A percentile compares a stretch with the other conserved stretches of the same genome.
Evolutionary conservation across 345 rosid species (phyloP).

Genomic region (Eucalyptus pauciflora): DNA sequence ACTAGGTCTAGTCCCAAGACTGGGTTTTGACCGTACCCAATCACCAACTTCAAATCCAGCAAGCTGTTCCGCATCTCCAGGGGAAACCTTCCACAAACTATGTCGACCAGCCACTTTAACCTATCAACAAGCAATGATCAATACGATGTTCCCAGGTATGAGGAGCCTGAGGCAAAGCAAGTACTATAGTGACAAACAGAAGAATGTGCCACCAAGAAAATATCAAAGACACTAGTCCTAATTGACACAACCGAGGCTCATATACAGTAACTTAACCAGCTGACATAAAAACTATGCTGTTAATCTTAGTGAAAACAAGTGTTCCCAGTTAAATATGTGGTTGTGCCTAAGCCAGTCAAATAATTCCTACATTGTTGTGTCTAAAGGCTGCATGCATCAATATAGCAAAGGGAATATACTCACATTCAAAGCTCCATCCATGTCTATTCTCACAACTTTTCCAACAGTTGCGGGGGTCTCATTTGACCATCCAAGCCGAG

Average conservation of each 20-base stretch:
- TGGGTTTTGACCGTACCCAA: conserved; percentile 93
- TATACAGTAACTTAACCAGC: neutral
- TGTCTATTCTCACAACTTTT: conserved; percentile 73
- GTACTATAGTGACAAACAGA: neutral
- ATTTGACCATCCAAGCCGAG: conserved; percentile 95
- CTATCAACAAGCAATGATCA: conserved; percentile 13
- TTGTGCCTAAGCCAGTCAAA: neutral
- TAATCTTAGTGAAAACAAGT: neutral
- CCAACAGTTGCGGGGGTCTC: conserved; percentile 95
- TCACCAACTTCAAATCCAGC: conserved; percentile 98
- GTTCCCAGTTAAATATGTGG: neutral
- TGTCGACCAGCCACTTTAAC: conserved; percentile 73
- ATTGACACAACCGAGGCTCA: neutral
- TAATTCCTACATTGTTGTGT: neutral
- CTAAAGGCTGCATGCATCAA: neutral
- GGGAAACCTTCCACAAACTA: conserved; percentile 83
- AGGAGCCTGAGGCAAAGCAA: neutral
- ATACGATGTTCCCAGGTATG: neutral
- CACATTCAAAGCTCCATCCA: conserved; percentile 97
- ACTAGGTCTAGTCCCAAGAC: conserved; percentile 86
- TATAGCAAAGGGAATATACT: conserved; percentile 9
- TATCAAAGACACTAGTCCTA: neutral
- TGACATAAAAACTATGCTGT: neutral
- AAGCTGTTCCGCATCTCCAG: conserved; percentile 96
- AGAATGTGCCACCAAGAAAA: neutral